Base-by-base conservation (phyloP, 2,329 filamentous ascomycete species). In the Pseudogymnoascus sp. region DNA sequence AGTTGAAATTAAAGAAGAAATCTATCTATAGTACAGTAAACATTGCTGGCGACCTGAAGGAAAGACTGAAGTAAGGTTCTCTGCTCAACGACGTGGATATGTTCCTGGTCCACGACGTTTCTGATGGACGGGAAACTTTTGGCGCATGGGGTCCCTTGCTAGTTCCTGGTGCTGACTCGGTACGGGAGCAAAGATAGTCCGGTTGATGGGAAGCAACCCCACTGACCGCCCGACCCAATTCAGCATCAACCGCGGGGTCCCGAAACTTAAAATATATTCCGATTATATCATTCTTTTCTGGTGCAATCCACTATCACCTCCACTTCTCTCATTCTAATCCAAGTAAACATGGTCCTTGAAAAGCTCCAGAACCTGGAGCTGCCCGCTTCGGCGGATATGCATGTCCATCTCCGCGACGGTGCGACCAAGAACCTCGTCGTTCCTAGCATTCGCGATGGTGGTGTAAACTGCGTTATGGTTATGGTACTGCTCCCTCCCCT, bases 401-500 rank as follows among this genome's bases (percentile, higher is more conserved):
- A 71, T 54, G 87, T 90, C 67, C 87, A 90, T 73, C 77, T 90
- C 66, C 83, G 87, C 30, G 83, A 90, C 72, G 87, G 81, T 18
- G 77, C 81, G 62, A 81, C 85, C 78, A 85, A 87, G 80, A 76
- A 84, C 62, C 69, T 79, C 14, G 79, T 84, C 47, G 78, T 77
- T 30, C 80, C 80, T 28, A 78, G 75, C 14, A 80, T 84, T 63
- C 78, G 80, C 59, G 72, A 78, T 63, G 86, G 86, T 64, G 87
- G 87, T 58, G 83, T 87, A 66, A 82, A 88, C 69, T 84, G 83
- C 11, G 85, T 80, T 54, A 80, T 76, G 67, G 77, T 80, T 58
- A 80, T 79, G 78, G 77, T 78, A 71, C 69, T 71, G 58, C 28
- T 38, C 57, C 9, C 43, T 20, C 30, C 50, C 37, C n/a, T 11